phyloP scores from a whole-genome alignment of 202 grass and related monocot species.

The Zizania palustris region DNA sequence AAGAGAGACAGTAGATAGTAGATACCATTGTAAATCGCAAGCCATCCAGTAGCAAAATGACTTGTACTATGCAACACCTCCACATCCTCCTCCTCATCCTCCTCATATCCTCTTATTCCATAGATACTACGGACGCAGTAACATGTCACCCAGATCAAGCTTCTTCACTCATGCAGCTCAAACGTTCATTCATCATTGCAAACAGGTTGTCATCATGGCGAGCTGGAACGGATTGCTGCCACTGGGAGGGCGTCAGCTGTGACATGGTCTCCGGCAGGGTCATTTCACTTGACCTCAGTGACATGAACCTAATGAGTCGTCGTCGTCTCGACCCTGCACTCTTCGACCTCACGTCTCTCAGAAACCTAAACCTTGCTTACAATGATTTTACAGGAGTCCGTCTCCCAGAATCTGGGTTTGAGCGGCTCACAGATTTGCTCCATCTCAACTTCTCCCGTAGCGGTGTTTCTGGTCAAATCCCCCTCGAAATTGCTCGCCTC shows the following conservation, averaged over 20 bases:
- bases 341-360: constrained; percentile 61
- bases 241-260: constrained; percentile 22
- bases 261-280: no score
- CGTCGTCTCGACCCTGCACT: constrained; percentile 17
- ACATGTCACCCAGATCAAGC: no score
- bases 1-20: no score
- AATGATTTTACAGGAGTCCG: background rate
- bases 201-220: constrained; percentile 48
- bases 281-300: background rate
- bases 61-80: background rate
- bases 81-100: background rate
- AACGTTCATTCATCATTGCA: constrained; percentile 30
- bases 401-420: constrained; percentile 40
- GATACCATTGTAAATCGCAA: background rate
- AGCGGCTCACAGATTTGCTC: constrained; percentile 44
- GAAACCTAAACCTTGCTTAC: constrained; percentile 48
- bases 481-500: no score
- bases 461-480: no score
- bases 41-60: background rate
- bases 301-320: constrained; percentile 28
- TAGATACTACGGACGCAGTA: background rate
- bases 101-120: background rate
- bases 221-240: constrained; percentile 48
- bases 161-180: no score
- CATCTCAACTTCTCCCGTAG: constrained; percentile 53